These are phyloP conservation scores for Mycena sanguinolenta DNA, from an alignment of 768 basidiomycete species.

Conservation along the genomic window DNA sequence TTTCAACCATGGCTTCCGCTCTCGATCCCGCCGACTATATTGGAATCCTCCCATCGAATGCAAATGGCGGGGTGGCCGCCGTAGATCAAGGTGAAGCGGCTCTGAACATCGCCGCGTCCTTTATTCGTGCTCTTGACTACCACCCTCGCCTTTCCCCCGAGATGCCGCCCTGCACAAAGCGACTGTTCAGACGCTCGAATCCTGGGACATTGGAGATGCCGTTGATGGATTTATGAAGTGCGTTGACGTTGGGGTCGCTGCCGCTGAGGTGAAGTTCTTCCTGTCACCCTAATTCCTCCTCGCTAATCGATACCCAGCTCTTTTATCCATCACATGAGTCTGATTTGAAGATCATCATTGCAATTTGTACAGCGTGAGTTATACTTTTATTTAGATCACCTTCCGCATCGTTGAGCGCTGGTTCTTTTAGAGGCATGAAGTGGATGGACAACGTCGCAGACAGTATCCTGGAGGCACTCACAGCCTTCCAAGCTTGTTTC, in stretches of 20 bases:
- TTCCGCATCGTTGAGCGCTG: neutral
- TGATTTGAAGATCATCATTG: conserved; percentile 23
- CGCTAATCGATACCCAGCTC: neutral
- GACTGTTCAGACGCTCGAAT: neutral
- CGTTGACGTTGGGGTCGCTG: too few species aligned
- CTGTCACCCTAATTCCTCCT: neutral
- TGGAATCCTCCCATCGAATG: conserved; percentile 16
- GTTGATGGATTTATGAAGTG: too few species aligned
- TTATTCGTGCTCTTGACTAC: too few species aligned
- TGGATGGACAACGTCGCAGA: conserved; percentile 26
- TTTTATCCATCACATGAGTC: conserved; percentile 24
- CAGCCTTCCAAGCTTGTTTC: conserved; percentile 1
- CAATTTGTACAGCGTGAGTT: conserved; percentile 13
- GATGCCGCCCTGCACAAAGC: neutral
- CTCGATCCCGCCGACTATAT: too few species aligned
- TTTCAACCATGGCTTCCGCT: too few species aligned
- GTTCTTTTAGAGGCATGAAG: conserved; percentile 20
- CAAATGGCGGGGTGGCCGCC: neutral
- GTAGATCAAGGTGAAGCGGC: conserved; percentile 13
- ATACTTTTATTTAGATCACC: neutral
- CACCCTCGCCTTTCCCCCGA: conserved; percentile 10
- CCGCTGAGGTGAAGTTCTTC: conserved; percentile 3
- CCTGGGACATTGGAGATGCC: too few species aligned
- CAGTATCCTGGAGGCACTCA: conserved; percentile 12
- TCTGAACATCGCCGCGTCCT: conserved; percentile 10